Evolutionary conservation across 495 filamentous ascomycete species (phyloP), one percentile per base, ranked within the genome.

Genomic region (Coniosporium apollinis): DNA sequence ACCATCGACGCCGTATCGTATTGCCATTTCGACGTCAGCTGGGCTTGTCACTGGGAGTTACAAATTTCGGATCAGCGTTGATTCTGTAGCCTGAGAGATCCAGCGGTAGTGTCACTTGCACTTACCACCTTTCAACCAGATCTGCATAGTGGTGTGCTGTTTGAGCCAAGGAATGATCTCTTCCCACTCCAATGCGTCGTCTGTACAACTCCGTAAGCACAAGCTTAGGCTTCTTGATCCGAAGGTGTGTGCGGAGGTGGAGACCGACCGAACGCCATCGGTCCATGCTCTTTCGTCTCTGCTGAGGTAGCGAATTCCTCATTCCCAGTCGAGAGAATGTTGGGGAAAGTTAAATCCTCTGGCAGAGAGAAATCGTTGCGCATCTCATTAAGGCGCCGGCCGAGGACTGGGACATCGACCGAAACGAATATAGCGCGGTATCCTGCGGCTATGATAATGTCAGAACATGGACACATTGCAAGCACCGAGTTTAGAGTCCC

Each of bases 51-150:
- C 43, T 10, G n/a, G n/a, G n/a, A n/a, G n/a, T n/a, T n/a, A n/a
- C n/a, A n/a, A n/a, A n/a, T n/a, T n/a, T n/a, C n/a, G n/a, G n/a
- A n/a, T n/a, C n/a, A n/a, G n/a, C n/a, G n/a, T n/a, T n/a, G n/a
- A n/a, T n/a, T n/a, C n/a, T n/a, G n/a, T n/a, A n/a, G n/a, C n/a
- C n/a, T n/a, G n/a, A n/a, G n/a, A n/a, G n/a, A n/a, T n/a, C n/a
- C n/a, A n/a, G n/a, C n/a, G n/a, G n/a, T n/a, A n/a, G n/a, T n/a
- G n/a, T n/a, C n/a, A n/a, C n/a, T n/a, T n/a, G n/a, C n/a, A n/a
- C n/a, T n/a, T n/a, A n/a, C n/a, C n/a, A n/a, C 60, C 60, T 24
- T 64, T 64, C 7, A 62, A 42, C 59, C 56, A 59, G 14, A 64
- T 54, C 39, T 59, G 44, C 46, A 62, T 54, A 14, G 54, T 47